A percentile compares a stretch with the other conserved stretches of the same genome.
Evolutionary conservation across 805 yeast genomes (phyloP).

Genomic region (Wickerhamomyces silvicola): DNA sequence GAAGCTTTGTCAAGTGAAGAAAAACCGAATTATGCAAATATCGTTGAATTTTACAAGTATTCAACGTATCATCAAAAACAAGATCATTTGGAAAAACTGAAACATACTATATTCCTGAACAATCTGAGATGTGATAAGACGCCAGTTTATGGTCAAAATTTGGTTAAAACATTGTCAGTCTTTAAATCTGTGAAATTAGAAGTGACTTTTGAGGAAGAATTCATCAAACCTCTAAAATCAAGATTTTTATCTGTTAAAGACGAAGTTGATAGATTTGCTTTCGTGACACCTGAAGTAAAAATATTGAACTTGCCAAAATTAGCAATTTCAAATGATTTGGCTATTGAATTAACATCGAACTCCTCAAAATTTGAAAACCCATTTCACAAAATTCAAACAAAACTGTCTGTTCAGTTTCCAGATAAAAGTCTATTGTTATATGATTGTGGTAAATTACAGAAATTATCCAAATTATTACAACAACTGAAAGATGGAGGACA

Average conservation of each 20-base stretch:
- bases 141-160: constrained; percentile 65
- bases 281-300: constrained; percentile 83
- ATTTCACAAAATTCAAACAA: constrained; percentile 79
- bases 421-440: constrained; percentile 87
- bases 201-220: constrained; percentile 17
- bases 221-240: constrained; percentile 36
- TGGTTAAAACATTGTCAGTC: constrained; percentile 37
- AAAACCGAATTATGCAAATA: constrained; percentile 27
- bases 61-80: constrained; percentile 46
- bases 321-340: constrained; percentile 34
- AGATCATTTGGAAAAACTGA: constrained; percentile 43
- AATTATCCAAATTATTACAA: constrained; percentile 66
- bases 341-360: constrained; percentile 24
- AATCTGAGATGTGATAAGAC: constrained; percentile 51
- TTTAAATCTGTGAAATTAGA: constrained; percentile 23
- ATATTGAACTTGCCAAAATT: constrained; percentile 61
- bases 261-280: constrained; percentile 67
- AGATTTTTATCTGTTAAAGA: constrained; percentile 37
- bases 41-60: constrained; percentile 54
- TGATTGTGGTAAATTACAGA: constrained; percentile 96
- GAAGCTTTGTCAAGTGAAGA: constrained; percentile 25
- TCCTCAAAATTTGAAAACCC: constrained; percentile 34
- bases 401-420: constrained; percentile 90
- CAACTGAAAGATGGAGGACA: constrained; percentile 83
- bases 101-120: constrained; percentile 59